Evolutionary conservation across 2,329 filamentous ascomycete species (phyloP).

Genomic region (Akanthomyces uredinophilus): DNA sequence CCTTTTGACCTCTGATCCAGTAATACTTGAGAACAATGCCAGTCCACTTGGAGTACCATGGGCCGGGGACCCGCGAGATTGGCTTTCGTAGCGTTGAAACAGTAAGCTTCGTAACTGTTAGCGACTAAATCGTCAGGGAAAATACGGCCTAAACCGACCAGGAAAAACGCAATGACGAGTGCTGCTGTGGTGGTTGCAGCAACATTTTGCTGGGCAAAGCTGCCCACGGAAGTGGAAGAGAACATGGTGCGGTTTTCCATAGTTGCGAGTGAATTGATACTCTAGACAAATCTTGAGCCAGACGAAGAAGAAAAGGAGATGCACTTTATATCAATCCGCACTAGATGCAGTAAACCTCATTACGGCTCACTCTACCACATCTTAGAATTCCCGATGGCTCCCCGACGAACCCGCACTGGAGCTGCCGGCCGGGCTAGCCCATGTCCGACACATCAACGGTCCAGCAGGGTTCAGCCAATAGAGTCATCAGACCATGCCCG

Average conservation of each 20-base stretch:
- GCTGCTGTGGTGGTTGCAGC: neutral
- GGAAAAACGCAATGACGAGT: neutral
- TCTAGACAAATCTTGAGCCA: neutral
- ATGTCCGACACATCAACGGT: neutral
- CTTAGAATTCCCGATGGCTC: neutral
- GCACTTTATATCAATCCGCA: neutral
- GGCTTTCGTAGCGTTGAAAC: neutral
- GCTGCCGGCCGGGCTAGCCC: neutral
- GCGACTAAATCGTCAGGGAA: neutral
- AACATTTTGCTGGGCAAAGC: conserved; percentile 4
- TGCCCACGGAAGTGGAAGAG: neutral
- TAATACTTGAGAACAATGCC: conserved; percentile 5
- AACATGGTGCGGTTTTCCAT: conserved; percentile 1
- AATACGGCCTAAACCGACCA: neutral
- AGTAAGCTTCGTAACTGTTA: neutral
- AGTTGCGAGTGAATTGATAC: neutral
- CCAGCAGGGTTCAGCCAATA: neutral
- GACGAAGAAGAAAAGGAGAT: neutral
- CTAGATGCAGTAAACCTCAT: neutral
- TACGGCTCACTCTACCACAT: neutral
- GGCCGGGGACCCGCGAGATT: conserved; percentile 5
- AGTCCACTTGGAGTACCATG: conserved; percentile 8
- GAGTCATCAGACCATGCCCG: neutral
- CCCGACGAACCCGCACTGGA: conserved; percentile 2
- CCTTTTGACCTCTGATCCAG: conserved; percentile 5